Conservation (phyloP, 2,329 filamentous ascomycete species). For the Hawksworthiomyces lignivorus region DNA sequence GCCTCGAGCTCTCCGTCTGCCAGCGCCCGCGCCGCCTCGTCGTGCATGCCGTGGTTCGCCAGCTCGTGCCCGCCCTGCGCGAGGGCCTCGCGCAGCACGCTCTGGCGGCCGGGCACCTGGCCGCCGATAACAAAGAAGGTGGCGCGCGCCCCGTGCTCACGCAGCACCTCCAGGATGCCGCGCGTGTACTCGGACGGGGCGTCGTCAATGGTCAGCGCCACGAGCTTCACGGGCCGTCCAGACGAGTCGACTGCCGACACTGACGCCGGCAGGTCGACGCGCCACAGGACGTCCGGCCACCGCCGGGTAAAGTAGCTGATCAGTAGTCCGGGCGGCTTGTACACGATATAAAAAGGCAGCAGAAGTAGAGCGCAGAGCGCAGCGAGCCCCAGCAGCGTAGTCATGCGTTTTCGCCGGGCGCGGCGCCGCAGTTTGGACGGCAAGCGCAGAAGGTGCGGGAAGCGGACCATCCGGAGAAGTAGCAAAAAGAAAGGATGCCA, state of each 20-base stretch:
- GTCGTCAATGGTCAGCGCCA: constrained; percentile 84
- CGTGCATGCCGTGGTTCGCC: constrained; percentile 83
- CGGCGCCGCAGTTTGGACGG: constrained; percentile 50
- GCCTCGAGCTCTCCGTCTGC: constrained; percentile 47
- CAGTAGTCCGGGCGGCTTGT: constrained; percentile 69
- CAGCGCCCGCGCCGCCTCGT: constrained; percentile 65
- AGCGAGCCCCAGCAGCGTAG: constrained; percentile 39
- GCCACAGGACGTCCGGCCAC: constrained; percentile 76
- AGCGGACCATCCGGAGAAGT: constrained; percentile 18
- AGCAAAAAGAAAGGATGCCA: background rate
- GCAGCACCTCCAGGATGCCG: constrained; percentile 62
- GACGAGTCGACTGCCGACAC: background rate
- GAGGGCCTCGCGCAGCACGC: constrained; percentile 50
- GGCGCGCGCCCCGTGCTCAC: constrained; percentile 58
- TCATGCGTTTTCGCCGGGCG: constrained; percentile 51
- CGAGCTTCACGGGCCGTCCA: constrained; percentile 40
- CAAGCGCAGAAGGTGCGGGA: constrained; percentile 42
- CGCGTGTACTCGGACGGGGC: constrained; percentile 66
- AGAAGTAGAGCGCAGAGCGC: constrained; percentile 28
- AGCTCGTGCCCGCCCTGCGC: constrained; percentile 57
- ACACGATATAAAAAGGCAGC: constrained; percentile 58
- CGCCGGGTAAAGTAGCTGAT: constrained; percentile 62
- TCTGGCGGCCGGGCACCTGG: constrained; percentile 55
- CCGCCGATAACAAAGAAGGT: constrained; percentile 87
- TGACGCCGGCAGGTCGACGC: constrained; percentile 36